Conservation (phyloP, 2,329 filamentous ascomycete species). For the Ophiostoma perfectum region DNA sequence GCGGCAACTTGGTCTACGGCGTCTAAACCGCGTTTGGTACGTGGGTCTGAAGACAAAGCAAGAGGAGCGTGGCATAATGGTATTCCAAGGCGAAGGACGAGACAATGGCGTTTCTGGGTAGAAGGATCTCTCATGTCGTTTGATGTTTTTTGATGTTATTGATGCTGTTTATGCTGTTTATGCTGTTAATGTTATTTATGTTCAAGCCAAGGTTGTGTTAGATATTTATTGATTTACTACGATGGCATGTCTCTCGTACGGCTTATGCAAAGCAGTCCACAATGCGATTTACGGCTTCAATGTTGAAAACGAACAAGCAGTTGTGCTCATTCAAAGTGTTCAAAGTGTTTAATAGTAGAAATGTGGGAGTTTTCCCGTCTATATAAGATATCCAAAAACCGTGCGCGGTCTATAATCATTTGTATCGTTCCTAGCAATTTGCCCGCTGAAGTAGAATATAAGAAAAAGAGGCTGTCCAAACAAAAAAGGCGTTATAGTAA, state of each 20-base stretch:
- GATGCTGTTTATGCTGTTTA: background rate
- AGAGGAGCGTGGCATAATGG: background rate
- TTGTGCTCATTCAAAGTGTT: too few species aligned
- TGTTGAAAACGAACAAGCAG: too few species aligned
- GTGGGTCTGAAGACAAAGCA: too few species aligned
- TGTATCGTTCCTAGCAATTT: background rate
- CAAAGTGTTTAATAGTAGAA: background rate
- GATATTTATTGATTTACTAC: too few species aligned
- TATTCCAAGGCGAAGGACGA: background rate
- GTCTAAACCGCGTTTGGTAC: conserved; percentile 40
- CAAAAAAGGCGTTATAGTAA: background rate
- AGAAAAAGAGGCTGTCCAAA: background rate
- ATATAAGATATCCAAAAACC: background rate
- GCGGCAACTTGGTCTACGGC: conserved; percentile 64
- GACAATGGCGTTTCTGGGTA: conserved; percentile 22
- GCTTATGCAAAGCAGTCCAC: too few species aligned
- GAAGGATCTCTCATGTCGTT: conserved; percentile 10
- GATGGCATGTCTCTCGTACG: background rate
- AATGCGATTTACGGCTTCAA: too few species aligned
- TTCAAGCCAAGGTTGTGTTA: too few species aligned
- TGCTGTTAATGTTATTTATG: background rate
- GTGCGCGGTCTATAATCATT: conserved; percentile 2
- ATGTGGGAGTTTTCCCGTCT: conserved; percentile 5
- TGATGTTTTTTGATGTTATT: conserved; percentile 7
- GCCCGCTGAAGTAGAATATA: background rate